A percentile compares a stretch with the other conserved stretches of the same genome.
phyloP scores from a whole-genome alignment of 352 stramenopile genomes.

The Phytophthora meadii region DNA sequence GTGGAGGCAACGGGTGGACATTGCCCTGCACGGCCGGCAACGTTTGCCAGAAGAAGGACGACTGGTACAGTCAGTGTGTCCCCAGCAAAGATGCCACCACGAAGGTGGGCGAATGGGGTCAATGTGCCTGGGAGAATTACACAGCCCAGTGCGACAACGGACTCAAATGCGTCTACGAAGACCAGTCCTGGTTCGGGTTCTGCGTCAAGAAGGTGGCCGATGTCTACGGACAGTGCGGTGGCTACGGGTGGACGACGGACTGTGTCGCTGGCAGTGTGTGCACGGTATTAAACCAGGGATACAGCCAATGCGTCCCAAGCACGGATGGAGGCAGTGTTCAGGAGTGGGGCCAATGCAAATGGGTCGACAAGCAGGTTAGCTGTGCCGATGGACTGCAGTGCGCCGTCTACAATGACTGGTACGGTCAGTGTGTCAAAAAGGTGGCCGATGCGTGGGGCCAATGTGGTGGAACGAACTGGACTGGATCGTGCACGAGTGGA shows the following conservation, averaged over 20 bases:
- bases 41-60: too few relatives aligned
- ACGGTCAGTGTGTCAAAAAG: conserved; percentile 38
- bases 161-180: conserved; percentile 24
- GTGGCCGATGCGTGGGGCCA: conserved; percentile 25
- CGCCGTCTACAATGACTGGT: conserved; percentile 35
- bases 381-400: conserved; percentile 33
- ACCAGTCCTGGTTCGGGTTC: conserved; percentile 10
- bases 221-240: conserved; percentile 26
- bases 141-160: conserved; percentile 18
- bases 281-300: conserved; percentile 6
- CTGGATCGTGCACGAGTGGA: conserved; percentile 18
- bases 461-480: conserved; percentile 28
- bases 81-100: conserved; percentile 9
- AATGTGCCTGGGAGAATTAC: conserved; percentile 25
- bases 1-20: too few relatives aligned
- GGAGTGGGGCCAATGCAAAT: conserved; percentile 42
- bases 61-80: too few relatives aligned
- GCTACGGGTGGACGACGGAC: conserved; percentile 25
- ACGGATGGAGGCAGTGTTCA: conserved; percentile 10
- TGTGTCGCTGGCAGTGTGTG: conserved; percentile 22
- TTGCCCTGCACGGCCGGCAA: too few relatives aligned
- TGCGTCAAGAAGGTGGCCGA: conserved; percentile 30
- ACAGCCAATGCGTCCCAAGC: conserved; percentile 22
- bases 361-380: conserved; percentile 15
- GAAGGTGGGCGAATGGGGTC: conserved; percentile 26